Percentiles rank a stretch among this genome's conserved stretches.
Evolutionary conservation across 768 basidiomycete genomes (phyloP).

Genomic region (Boletus subcaerulescens): DNA sequence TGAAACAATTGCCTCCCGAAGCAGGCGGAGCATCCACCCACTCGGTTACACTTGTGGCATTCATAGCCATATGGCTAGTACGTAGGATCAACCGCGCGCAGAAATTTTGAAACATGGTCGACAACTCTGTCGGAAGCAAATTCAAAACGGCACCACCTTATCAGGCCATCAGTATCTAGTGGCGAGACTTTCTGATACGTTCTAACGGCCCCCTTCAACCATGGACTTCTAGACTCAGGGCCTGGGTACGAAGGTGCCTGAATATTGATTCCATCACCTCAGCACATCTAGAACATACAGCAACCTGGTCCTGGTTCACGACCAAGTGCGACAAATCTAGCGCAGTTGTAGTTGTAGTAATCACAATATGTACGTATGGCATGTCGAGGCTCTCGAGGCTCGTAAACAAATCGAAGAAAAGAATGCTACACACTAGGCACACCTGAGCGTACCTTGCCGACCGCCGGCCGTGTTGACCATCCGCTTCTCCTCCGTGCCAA

Average conservation of each 20-base stretch:
- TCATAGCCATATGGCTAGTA: too few relatives aligned
- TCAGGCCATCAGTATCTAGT: too few relatives aligned
- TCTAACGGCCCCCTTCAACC: too few relatives aligned
- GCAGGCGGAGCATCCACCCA: not conserved
- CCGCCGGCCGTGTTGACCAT: not conserved
- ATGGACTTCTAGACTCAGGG: too few relatives aligned
- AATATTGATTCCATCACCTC: too few relatives aligned
- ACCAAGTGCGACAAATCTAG: not conserved
- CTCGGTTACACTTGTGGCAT: not conserved
- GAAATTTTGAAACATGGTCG: not conserved
- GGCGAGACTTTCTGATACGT: too few relatives aligned
- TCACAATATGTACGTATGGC: not conserved
- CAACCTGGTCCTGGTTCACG: not conserved
- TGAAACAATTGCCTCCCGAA: not conserved
- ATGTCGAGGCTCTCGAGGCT: not conserved
- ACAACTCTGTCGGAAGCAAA: too few relatives aligned
- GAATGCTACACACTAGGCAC: not conserved
- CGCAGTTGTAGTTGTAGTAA: not conserved
- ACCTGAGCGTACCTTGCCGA: conserved; percentile 4
- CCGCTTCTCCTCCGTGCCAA: conserved; percentile 2
- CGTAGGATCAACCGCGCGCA: not conserved
- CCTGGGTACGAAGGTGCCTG: too few relatives aligned
- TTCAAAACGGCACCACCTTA: too few relatives aligned
- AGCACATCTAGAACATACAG: not conserved
- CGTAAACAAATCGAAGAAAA: conserved; percentile 21